Evolutionary conservation across 495 filamentous ascomycete genomes (phyloP).

Genomic region (Aspergillus incahuasiensis): DNA sequence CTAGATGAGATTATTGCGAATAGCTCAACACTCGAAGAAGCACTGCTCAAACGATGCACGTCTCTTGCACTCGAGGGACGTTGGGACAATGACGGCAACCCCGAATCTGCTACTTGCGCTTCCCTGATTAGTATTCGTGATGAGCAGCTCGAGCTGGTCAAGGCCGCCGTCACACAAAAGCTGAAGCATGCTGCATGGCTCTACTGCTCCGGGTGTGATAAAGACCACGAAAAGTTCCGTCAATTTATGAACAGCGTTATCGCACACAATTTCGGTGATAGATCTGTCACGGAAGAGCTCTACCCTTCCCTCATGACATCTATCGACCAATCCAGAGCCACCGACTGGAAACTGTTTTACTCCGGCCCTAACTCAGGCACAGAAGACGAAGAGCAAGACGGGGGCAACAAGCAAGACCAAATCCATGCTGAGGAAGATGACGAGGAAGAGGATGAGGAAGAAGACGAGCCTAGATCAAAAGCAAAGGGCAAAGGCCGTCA

Average conservation of each 20-base stretch:
- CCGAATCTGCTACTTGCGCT: conserved; percentile 17
- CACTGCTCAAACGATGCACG: conserved; percentile 45
- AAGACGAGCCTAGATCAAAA: background rate
- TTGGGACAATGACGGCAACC: conserved; percentile 9
- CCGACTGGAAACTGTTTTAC: conserved; percentile 27
- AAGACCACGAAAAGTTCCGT: conserved; percentile 17
- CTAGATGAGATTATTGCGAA: conserved; percentile 39
- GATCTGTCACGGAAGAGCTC: conserved; percentile 12
- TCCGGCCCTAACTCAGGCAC: background rate
- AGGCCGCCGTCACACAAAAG: conserved; percentile 22
- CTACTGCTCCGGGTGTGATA: conserved; percentile 14
- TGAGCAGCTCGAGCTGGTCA: conserved; percentile 27
- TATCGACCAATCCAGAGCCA: background rate
- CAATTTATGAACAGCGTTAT: conserved; percentile 23
- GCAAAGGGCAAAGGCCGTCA: background rate
- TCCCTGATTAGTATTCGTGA: conserved; percentile 22
- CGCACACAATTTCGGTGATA: conserved; percentile 25
- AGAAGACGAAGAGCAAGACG: background rate
- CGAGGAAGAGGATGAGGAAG: background rate
- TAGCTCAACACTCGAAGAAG: conserved; percentile 39
- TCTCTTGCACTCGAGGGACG: conserved; percentile 19
- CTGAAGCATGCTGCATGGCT: conserved; percentile 35
- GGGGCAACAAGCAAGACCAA: background rate
- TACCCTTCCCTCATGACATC: conserved; percentile 17
- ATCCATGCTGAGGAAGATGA: background rate